Conservation (phyloP, 345 rosid species). For the Citrus maxima region DNA sequence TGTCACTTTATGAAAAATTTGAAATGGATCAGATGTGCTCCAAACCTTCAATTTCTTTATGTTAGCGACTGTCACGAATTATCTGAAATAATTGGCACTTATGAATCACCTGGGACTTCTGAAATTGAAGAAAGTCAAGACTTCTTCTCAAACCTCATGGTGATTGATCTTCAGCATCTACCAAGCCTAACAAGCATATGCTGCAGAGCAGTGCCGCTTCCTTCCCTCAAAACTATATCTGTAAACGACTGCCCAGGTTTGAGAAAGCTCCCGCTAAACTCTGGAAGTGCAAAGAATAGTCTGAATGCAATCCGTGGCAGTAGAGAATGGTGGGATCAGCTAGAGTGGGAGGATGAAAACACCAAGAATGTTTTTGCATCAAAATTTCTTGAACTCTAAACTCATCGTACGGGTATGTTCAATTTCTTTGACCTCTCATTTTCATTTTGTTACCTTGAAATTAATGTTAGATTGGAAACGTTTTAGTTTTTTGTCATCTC, state of each 20-base stretch:
- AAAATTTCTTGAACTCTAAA: background rate
- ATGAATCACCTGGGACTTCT: background rate
- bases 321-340: constrained; percentile 15
- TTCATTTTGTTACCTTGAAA: too few species aligned
- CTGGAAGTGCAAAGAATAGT: background rate
- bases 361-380: background rate
- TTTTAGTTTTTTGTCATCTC: too few species aligned
- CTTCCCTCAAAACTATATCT: constrained; percentile 1
- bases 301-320: background rate
- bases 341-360: constrained; percentile 24
- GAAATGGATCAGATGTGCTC: background rate
- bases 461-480: too few species aligned
- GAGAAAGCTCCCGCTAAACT: constrained; percentile 18
- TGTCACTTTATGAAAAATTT: background rate
- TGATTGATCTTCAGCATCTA: background rate
- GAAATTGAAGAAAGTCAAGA: background rate
- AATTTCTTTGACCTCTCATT: background rate
- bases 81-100: background rate
- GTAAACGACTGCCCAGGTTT: constrained; percentile 1
- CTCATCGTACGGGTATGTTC: background rate
- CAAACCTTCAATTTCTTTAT: background rate
- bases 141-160: background rate
- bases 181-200: constrained; percentile 15
- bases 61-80: background rate
- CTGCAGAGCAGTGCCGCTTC: background rate